A percentile compares a stretch with the other conserved stretches of the same genome.
phyloP scores from a whole-genome alignment of 1,139 yeast genomes.

The Geotrichum europaeum region DNA sequence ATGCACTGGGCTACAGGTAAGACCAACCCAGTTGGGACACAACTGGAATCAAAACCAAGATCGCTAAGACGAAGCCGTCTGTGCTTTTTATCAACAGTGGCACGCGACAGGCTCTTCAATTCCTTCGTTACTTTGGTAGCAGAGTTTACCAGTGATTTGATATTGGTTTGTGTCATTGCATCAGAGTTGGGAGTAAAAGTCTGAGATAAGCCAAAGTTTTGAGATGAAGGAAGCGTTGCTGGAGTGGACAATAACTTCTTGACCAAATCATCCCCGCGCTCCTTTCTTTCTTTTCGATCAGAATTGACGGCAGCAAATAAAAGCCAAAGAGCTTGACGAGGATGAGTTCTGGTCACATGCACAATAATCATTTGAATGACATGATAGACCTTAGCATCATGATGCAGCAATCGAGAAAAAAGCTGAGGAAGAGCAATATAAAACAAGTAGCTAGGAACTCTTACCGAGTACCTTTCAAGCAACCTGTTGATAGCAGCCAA shows the following conservation, averaged over 20 bases:
- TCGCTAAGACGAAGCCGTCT: constrained; percentile 16
- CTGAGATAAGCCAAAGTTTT: constrained; percentile 3
- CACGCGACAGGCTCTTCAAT: constrained; percentile 33
- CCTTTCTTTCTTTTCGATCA: constrained; percentile 50
- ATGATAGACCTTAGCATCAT: constrained; percentile 50
- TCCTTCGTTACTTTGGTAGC: constrained; percentile 32
- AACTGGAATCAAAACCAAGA: constrained; percentile 44
- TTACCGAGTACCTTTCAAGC: constrained; percentile 39
- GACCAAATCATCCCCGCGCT: constrained; percentile 47
- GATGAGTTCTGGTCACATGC: constrained; percentile 57
- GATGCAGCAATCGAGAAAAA: constrained; percentile 69
- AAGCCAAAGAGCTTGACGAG: constrained; percentile 81
- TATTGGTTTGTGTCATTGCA: constrained; percentile 7
- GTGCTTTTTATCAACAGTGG: constrained; percentile 24
- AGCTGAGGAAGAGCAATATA: constrained; percentile 83
- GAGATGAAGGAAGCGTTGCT: constrained; percentile 7
- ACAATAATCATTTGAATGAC: constrained; percentile 53
- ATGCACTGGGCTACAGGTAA: constrained; percentile 77
- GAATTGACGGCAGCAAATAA: constrained; percentile 70
- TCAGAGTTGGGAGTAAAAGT: constrained; percentile 16
- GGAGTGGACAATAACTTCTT: constrained; percentile 14
- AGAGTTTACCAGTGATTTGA: constrained; percentile 20
- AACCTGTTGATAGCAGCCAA: constrained; percentile 32
- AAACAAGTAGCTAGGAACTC: constrained; percentile 61
- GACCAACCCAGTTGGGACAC: constrained; percentile 60